Evolutionary conservation across 257 asterid species (phyloP).

Genomic region (Jacaranda copaia): DNA sequence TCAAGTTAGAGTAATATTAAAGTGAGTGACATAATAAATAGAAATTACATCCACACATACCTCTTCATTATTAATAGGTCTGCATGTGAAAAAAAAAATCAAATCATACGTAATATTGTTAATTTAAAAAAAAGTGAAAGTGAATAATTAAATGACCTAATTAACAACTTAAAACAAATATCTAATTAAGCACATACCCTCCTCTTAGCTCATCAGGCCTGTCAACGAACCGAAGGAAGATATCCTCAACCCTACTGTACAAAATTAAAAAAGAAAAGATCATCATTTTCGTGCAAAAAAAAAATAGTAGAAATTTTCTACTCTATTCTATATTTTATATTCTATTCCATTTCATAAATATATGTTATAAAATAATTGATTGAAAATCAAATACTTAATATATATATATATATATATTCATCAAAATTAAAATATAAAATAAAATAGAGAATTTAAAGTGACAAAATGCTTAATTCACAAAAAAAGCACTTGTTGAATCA

Average conservation of each 20-base stretch:
- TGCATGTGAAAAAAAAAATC: slow-evolving; percentile 31
- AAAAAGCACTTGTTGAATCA: too few species aligned
- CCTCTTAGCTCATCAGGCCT: slow-evolving; percentile 65
- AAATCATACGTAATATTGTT: background rate
- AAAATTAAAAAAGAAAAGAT: background rate
- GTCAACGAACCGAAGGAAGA: slow-evolving; percentile 62
- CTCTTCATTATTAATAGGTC: slow-evolving; percentile 57
- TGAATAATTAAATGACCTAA: background rate
- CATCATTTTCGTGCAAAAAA: background rate
- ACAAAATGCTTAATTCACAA: too few species aligned
- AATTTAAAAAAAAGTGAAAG: background rate
- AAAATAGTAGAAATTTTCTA: too few species aligned
- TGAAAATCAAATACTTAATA: too few species aligned
- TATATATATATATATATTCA: too few species aligned
- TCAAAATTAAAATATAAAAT: too few species aligned
- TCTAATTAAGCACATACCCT: slow-evolving; percentile 45
- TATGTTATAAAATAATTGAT: too few species aligned
- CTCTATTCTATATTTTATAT: too few species aligned
- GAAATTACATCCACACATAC: slow-evolving; percentile 31
- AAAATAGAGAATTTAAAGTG: too few species aligned
- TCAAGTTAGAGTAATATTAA: too few species aligned
- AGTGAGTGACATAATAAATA: background rate
- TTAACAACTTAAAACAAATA: background rate
- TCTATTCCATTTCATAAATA: too few species aligned
- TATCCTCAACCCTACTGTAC: slow-evolving; percentile 67